phyloP scores from a whole-genome alignment of 768 basidiomycete genomes.

The Pisolithus marmoratus region DNA sequence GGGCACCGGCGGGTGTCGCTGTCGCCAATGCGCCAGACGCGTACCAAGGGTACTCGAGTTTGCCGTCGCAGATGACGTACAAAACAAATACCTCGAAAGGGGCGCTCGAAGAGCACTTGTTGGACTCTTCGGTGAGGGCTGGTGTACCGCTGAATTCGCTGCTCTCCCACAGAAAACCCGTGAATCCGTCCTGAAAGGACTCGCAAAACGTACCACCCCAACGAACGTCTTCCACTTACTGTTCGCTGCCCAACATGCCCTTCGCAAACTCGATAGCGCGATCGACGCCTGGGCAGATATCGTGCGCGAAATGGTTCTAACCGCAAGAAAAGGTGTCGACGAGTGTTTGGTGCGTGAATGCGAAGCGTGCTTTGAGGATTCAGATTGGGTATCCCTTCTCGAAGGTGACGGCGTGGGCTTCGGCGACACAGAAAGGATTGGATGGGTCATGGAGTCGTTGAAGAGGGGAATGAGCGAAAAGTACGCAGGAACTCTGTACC shows the following conservation, averaged over 20 bases:
- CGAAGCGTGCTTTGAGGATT: constrained; percentile 58
- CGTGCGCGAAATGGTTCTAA: constrained; percentile 55
- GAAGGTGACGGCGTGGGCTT: constrained; percentile 68
- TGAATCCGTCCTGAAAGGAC: constrained; percentile 64
- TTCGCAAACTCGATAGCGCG: constrained; percentile 45
- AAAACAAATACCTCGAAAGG: constrained; percentile 62
- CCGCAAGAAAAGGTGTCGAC: constrained; percentile 57
- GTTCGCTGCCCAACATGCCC: constrained; percentile 57
- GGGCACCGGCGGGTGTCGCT: constrained; percentile 81
- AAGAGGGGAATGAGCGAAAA: constrained; percentile 57
- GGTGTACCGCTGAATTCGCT: constrained; percentile 82
- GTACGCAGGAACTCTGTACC: constrained; percentile 69
- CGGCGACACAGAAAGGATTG: constrained; percentile 73
- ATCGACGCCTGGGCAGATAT: constrained; percentile 47
- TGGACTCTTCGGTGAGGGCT: constrained; percentile 82
- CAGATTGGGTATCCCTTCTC: constrained; percentile 73
- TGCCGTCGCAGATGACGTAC: constrained; percentile 68
- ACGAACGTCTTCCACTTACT: constrained; percentile 64
- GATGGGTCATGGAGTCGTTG: constrained; percentile 65
- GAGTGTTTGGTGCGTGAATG: constrained; percentile 54
- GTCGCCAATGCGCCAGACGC: constrained; percentile 76
- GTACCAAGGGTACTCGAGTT: constrained; percentile 84
- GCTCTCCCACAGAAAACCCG: constrained; percentile 58
- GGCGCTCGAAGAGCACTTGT: constrained; percentile 73
- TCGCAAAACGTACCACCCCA: constrained; percentile 64